Evolutionary conservation across 2,329 filamentous ascomycete species (phyloP), one percentile per base, ranked within the genome.

Genomic region (Herpotrichia juniperi): DNA sequence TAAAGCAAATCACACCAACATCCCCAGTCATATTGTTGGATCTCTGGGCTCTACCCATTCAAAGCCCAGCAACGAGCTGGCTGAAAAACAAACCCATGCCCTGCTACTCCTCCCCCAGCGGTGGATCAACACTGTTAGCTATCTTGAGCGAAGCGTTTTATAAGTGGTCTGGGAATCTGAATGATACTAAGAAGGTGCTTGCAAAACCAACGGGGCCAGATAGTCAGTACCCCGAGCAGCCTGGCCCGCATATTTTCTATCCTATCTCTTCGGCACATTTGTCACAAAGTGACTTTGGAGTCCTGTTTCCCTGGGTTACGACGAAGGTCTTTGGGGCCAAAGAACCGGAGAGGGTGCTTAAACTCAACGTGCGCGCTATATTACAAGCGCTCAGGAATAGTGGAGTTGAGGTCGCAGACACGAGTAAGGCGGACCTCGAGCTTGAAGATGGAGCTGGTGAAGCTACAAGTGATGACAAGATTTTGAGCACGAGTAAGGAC

Each of bases 341-440:
- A 76, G 68, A 92, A 75, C 68, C 94, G 76, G 67, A 97, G 76
- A 44, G 91, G 87, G 68, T 96, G 85, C 74, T 96, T 82, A 67
- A 94, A 75, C 78, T 99, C 85, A 76, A 97, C 86, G 34, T 91
- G 83, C 55, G 97, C 74, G 56, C 97, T 81, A 63, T 97, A 73
- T 74, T 97, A 86, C 64, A 97, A 78, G 57, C 90, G 80, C 72
- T 90, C 34, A 64, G 79, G n/a, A 71, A 79, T 26, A 63, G 61
- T 11, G 73, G 74, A 0, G 61, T 74, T 1, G 71, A 78, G 53
- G 72, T 81, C 3, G 75, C 75, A 11, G 58, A 65, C n/a, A 75
- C 73, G 3, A 76, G 73, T 30, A 63, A 63, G 4, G 51, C 63
- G 16, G 78, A 79, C 51, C 45, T 68, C 30, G 78, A 79, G 44